A percentile compares a stretch with the other conserved stretches of the same genome.
phyloP scores from a whole-genome alignment of 805 yeast species.

The Komagataella pseudopastoris region DNA sequence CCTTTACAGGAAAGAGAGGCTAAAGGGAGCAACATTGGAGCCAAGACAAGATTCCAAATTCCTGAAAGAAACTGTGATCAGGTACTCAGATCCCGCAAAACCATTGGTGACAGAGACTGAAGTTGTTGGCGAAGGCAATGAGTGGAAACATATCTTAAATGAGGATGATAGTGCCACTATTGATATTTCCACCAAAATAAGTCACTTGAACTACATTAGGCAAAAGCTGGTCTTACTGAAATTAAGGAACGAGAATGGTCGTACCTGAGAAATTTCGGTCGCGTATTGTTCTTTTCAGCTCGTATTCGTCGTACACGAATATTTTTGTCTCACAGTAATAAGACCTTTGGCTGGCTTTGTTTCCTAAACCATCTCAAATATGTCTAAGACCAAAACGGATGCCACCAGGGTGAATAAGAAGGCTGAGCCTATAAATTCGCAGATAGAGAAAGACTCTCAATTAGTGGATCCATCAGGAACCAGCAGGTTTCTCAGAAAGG shows the following conservation, averaged over 20 bases:
- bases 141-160: conserved; percentile 15
- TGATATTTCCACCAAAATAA: neutral
- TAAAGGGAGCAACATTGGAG: conserved; percentile 19
- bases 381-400: neutral
- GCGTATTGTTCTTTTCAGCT: neutral
- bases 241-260: neutral
- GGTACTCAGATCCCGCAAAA: conserved; percentile 3
- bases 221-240: neutral
- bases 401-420: neutral
- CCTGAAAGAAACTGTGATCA: conserved; percentile 9
- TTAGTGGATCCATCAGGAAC: neutral
- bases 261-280: neutral
- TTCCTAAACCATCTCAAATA: neutral
- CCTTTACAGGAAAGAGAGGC: conserved; percentile 14
- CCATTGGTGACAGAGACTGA: conserved; percentile 16
- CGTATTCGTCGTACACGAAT: neutral
- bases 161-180: neutral
- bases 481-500: neutral
- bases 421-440: neutral
- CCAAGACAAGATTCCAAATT: conserved; percentile 6
- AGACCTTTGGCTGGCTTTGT: neutral
- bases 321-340: no score
- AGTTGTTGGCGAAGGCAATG: conserved; percentile 12
- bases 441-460: neutral
- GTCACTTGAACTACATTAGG: neutral